Conservation (phyloP, 2,329 filamentous ascomycete species). For the Stagonosporopsis cucurbitacearum region DNA sequence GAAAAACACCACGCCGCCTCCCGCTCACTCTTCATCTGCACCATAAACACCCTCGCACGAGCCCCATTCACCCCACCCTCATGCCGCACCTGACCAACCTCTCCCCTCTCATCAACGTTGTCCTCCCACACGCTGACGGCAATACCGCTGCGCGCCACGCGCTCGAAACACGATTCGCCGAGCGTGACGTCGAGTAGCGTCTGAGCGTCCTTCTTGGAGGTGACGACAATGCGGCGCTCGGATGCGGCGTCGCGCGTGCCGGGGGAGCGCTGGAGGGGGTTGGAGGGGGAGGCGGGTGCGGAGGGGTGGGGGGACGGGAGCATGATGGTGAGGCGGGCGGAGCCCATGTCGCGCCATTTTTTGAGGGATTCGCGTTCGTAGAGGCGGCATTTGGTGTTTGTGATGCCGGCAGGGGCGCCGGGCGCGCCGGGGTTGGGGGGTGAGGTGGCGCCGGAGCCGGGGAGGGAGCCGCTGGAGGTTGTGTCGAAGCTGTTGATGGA, state of each 20-base stretch:
- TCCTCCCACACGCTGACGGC: constrained; percentile 86
- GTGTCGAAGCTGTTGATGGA: constrained; percentile 58
- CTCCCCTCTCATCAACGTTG: constrained; percentile 52
- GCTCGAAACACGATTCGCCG: constrained; percentile 82
- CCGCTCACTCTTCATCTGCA: constrained; percentile 60
- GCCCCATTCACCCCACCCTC: constrained; percentile 64
- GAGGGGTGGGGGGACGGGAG: constrained; percentile 67
- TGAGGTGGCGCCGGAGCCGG: constrained; percentile 44
- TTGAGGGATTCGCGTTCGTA: constrained; percentile 76
- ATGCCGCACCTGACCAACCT: constrained; percentile 66
- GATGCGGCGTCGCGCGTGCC: constrained; percentile 54
- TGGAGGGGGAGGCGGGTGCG: constrained; percentile 38
- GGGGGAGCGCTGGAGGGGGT: constrained; percentile 42
- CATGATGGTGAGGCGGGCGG: constrained; percentile 82
- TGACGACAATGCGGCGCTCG: constrained; percentile 86
- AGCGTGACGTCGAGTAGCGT: constrained; percentile 83
- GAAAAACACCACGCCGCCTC: constrained; percentile 58
- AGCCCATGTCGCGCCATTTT: constrained; percentile 92
- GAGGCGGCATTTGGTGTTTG: constrained; percentile 83
- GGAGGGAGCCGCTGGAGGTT: constrained; percentile 55
- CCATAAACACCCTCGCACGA: constrained; percentile 68
- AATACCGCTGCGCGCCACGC: constrained; percentile 83
- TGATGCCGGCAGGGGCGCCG: constrained; percentile 67
- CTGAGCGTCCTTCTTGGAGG: constrained; percentile 70
- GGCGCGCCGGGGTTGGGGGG: constrained; percentile 31